Evolutionary conservation across 371 early-diverging fungal genomes (phyloP).

Genomic region (Saksenaea oblongispora): DNA sequence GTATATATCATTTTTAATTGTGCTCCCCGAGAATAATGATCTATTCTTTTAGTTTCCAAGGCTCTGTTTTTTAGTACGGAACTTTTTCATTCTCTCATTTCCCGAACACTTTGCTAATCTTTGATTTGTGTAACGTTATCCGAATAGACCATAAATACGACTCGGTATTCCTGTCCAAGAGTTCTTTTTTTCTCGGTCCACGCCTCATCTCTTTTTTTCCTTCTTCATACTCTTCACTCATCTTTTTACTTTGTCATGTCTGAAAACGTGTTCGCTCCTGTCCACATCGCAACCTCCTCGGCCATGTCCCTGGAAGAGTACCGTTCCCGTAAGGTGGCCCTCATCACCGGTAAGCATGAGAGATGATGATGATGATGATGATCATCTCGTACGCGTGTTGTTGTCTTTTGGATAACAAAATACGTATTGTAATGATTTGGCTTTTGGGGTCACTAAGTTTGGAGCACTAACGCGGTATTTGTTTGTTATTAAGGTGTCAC

Average conservation of each 20-base stretch:
- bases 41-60: neutral
- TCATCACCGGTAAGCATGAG: constrained; percentile 54
- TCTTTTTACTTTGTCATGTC: constrained; percentile 27
- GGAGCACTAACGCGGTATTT: neutral
- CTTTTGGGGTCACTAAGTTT: neutral
- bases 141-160: constrained; percentile 17
- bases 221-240: constrained; percentile 6
- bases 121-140: constrained; percentile 7
- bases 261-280: constrained; percentile 29
- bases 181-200: constrained; percentile 10
- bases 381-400: neutral
- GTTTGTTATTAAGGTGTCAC: constrained; percentile 67
- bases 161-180: constrained; percentile 4
- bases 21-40: neutral
- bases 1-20: neutral
- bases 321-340: constrained; percentile 60
- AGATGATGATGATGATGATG: neutral
- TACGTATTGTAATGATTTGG: constrained; percentile 33
- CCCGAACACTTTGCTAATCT: constrained; percentile 3
- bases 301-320: constrained; percentile 51
- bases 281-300: constrained; percentile 22
- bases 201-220: constrained; percentile 10
- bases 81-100: neutral
- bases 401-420: constrained; percentile 46
- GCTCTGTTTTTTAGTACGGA: constrained; percentile 7